A percentile compares a stretch with the other conserved stretches of the same genome.
Evolutionary conservation across 2,329 filamentous ascomycete species (phyloP).

Genomic region (Aspergillus cejpii): DNA sequence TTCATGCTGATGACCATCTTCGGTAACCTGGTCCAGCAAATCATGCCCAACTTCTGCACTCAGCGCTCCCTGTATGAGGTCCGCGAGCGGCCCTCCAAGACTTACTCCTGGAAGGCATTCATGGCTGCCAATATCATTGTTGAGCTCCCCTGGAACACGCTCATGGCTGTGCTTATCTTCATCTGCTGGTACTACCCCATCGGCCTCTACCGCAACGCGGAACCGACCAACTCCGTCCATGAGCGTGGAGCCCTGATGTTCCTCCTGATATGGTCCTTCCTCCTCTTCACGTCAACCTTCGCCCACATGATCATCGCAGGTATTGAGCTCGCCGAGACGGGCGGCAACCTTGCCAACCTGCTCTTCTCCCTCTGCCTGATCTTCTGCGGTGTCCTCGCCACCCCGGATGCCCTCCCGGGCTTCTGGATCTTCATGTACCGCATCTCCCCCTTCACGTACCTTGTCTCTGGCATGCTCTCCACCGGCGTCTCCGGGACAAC

Average conservation of each 20-base stretch:
- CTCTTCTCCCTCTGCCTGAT: slow-evolving; percentile 54
- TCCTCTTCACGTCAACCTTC: slow-evolving; percentile 66
- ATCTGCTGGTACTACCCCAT: slow-evolving; percentile 64
- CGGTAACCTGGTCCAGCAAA: slow-evolving; percentile 50
- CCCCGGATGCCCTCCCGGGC: slow-evolving; percentile 52
- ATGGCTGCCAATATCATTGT: slow-evolving; percentile 64
- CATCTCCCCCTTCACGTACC: slow-evolving; percentile 60
- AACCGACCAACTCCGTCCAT: slow-evolving; percentile 33
- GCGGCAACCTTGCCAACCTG: slow-evolving; percentile 56
- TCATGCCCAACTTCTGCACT: slow-evolving; percentile 54
- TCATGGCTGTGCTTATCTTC: slow-evolving; percentile 58
- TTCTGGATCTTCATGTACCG: slow-evolving; percentile 80
- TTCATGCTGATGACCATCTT: slow-evolving; percentile 83
- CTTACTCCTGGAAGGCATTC: slow-evolving; percentile 69
- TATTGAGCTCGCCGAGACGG: slow-evolving; percentile 62
- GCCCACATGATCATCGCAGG: slow-evolving; percentile 67
- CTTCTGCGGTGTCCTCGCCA: slow-evolving; percentile 52
- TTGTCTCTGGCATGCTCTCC: slow-evolving; percentile 42
- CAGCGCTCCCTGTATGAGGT: slow-evolving; percentile 55
- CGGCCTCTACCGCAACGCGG: slow-evolving; percentile 41
- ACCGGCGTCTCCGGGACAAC: slow-evolving; percentile 32
- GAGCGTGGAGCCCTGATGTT: slow-evolving; percentile 60
- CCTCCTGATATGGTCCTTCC: slow-evolving; percentile 58
- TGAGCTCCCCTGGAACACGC: slow-evolving; percentile 60
- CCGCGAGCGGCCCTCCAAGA: slow-evolving; percentile 58